Percentiles rank a stretch among this genome's conserved stretches.
phyloP scores from a whole-genome alignment of 306 rosid genomes.

The Morella rubra region DNA sequence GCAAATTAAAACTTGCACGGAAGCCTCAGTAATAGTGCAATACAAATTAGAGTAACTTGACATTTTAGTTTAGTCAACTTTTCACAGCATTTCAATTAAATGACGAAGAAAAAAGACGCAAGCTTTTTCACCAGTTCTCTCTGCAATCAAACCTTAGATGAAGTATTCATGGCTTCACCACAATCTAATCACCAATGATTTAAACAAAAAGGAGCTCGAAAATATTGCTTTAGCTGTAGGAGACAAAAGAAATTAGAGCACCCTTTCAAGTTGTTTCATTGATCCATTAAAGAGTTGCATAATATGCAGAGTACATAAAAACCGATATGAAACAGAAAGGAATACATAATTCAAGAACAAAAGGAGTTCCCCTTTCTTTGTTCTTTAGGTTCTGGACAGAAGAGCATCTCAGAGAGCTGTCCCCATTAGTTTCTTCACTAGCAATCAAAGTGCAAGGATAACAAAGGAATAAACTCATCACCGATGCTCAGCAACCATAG shows the following conservation, averaged over 20 bases:
- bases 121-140: neutral
- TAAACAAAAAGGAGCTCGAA: too few species aligned
- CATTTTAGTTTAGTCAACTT: too few species aligned
- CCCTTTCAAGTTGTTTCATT: constrained; percentile 66
- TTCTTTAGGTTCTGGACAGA: too few species aligned
- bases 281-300: neutral
- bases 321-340: neutral
- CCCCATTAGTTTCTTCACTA: constrained; percentile 66
- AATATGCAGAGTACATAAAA: neutral
- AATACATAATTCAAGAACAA: neutral
- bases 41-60: neutral
- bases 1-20: constrained; percentile 6
- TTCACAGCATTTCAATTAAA: too few species aligned
- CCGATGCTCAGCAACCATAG: constrained; percentile 21
- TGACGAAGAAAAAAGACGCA: neutral
- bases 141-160: neutral
- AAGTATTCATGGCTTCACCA: neutral
- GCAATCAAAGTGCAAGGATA: constrained; percentile 79
- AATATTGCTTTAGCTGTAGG: too few species aligned
- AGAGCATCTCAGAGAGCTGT: constrained; percentile 55
- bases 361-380: too few species aligned
- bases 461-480: constrained; percentile 31
- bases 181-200: neutral
- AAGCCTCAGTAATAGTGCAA: constrained; percentile 27
- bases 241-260: constrained; percentile 9